Base-by-base conservation (phyloP, 2,329 filamentous ascomycete species). In the Emericellopsis atlantica region DNA sequence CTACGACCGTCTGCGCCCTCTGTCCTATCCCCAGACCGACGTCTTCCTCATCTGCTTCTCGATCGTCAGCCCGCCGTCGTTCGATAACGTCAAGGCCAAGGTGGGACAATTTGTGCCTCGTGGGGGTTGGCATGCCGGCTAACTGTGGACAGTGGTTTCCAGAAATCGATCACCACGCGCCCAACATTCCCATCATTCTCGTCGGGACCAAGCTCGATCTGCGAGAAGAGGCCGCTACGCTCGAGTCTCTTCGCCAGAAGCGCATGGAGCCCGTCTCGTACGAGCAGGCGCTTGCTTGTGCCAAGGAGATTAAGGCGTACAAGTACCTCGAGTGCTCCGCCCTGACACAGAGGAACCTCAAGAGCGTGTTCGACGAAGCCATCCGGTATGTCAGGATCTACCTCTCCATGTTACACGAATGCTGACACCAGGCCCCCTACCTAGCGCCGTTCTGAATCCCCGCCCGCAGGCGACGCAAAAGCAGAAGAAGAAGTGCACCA, bases 311-410 rank as follows among this genome's bases (percentile, higher is more conserved):
- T 65, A 83, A 79, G 58, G 90, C 92, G 36, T 85, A 92, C 67
- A 96, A 95, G 68, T 98, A 98, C 66, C 75, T 96, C 34, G 92
- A 98, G 67, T 98, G 92, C 68, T 96, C 92, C 40, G 92, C 92
- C 37, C 70, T 98, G 51, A 98, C 92, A 32, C 92, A 96, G 70
- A 75, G 90, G 56, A 95, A 95, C 63, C 66, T 98, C 53, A 98
- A 98, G 80, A 94, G 87, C 55, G 92, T 98, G 38, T 98, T 98
- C 58, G 92, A 98, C 58, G 90, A 95, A 66, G 92, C 92, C 29
- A 98, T 98, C 58, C 82, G 92, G 92, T 96, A 68, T 53, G 81
- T 66, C n/a, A 15, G 10, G n/a, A 15, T 14, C 32, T 4, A n/a
- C 32, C 9, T 15, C 9, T 35, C n/a, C n/a, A 12, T 12, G 26